A percentile compares a stretch with the other conserved stretches of the same genome.
Evolutionary conservation across 2,329 filamentous ascomycete species (phyloP).

Genomic region (Epichloe festucae): DNA sequence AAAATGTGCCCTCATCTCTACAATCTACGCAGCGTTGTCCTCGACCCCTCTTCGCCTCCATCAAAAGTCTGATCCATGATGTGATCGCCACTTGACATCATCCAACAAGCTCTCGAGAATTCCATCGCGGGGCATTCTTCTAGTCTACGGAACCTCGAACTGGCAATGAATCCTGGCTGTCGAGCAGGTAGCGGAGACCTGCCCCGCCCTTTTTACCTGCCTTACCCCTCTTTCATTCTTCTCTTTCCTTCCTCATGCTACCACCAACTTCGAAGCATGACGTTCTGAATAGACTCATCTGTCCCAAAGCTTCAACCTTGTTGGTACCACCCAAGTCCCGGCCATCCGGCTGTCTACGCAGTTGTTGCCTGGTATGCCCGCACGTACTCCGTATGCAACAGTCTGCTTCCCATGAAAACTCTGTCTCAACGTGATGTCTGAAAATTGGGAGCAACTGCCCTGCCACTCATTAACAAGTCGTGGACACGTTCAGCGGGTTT

Average conservation of each 20-base stretch:
- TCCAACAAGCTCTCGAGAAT: slow-evolving; percentile 15
- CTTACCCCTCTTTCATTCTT: slow-evolving; percentile 2
- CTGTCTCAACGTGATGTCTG: too few species aligned
- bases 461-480: too few species aligned
- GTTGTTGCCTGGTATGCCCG: neutral
- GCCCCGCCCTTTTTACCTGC: slow-evolving; percentile 5
- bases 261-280: neutral
- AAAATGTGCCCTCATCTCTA: too few species aligned
- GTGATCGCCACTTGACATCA: slow-evolving; percentile 17
- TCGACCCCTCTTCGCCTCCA: neutral
- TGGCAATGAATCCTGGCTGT: neutral
- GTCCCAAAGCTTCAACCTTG: too few species aligned
- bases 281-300: neutral
- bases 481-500: too few species aligned
- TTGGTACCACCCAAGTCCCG: too few species aligned
- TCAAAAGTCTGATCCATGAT: slow-evolving; percentile 3
- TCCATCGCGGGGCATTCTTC: slow-evolving; percentile 18
- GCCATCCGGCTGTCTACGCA: neutral
- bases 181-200: slow-evolving; percentile 6
- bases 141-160: slow-evolving; percentile 10
- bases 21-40: neutral
- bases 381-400: too few species aligned
- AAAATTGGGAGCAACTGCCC: too few species aligned
- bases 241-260: neutral
- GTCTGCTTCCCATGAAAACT: too few species aligned